phyloP scores from a whole-genome alignment of 2,329 filamentous ascomycete genomes.

The Metarhizium sp. region DNA sequence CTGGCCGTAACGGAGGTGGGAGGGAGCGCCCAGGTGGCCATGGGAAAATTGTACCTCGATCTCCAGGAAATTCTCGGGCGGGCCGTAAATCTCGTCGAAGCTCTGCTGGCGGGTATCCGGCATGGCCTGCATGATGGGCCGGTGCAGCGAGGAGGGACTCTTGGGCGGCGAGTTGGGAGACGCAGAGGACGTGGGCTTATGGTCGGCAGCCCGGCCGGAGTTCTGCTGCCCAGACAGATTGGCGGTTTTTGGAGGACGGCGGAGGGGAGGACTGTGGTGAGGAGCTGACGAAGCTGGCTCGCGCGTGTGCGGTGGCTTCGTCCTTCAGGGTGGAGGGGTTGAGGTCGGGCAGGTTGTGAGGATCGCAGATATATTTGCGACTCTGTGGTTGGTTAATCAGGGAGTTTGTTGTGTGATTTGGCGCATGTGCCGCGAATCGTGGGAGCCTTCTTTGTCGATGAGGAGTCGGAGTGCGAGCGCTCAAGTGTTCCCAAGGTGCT shows the following conservation, averaged over 20 bases:
- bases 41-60: slow-evolving; percentile 59
- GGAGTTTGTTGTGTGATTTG: background rate
- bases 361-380: background rate
- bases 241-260: slow-evolving; percentile 16
- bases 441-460: background rate
- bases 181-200: slow-evolving; percentile 5
- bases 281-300: background rate
- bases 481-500: background rate
- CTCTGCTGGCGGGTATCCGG: slow-evolving; percentile 77
- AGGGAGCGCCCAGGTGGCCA: background rate
- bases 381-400: background rate
- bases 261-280: background rate
- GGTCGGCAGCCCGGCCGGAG: slow-evolving; percentile 20
- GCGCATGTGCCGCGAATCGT: background rate
- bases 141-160: slow-evolving; percentile 27
- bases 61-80: slow-evolving; percentile 97
- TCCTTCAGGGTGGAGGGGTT: background rate
- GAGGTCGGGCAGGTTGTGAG: background rate
- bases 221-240: slow-evolving; percentile 34
- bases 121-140: slow-evolving; percentile 55
- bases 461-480: background rate
- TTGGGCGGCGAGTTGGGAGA: slow-evolving; percentile 16
- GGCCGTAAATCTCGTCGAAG: slow-evolving; percentile 98
- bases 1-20: background rate
- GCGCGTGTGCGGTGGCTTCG: background rate